Base-by-base conservation (phyloP, 163 green algal species). In the Scenedesmus sp. region DNA sequence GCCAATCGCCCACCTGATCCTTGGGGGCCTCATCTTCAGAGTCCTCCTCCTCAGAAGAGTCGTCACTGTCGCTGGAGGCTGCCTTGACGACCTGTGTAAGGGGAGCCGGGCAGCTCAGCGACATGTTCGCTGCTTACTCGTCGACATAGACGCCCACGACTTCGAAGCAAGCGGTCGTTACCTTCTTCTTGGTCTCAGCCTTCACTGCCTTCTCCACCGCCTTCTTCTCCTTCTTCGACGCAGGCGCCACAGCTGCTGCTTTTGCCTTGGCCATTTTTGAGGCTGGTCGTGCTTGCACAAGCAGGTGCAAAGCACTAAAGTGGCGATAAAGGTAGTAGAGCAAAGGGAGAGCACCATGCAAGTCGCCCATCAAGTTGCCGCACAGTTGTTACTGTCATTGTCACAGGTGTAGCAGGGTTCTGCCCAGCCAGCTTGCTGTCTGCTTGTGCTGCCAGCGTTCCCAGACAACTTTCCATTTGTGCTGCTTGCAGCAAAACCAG, bases 161-260 rank as follows among this genome's bases (percentile, higher is more conserved):
- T 23, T 1, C 34, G 26, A 46, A 6, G 12, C 0, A 9, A 64
- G 67, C 66, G 66, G 13, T 81, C 18, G 56, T 10, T 57, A 95
- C 93, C 93, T 95, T 95, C 79, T 93, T 93, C 84, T 94, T 94
- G n/a, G 92, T 93, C 60, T 94, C 88, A 57, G 88, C 87, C 20
- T 89, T 91, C 26, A 91, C 85, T 8, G 93, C 93, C 20, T 57
- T 88, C 88, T 95, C 73, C 34, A 88, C 89, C 13, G 76, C 90
- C 82, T 93, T 93, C 86, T 93, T 94, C 10, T 92, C 23, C 90
- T 93, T 93, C 10, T 56, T 56, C 55, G 79, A 54, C 34, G 81
- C 81, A 70, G 82, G 34, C 26, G 77, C 55, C 34, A 74, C 89
- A 70, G 70, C 67, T 64, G 62, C 64, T 83, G 62, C 64, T 83